Evolutionary conservation across 2,329 filamentous ascomycete species (phyloP).

Genomic region (Pseudocercospora vitis): DNA sequence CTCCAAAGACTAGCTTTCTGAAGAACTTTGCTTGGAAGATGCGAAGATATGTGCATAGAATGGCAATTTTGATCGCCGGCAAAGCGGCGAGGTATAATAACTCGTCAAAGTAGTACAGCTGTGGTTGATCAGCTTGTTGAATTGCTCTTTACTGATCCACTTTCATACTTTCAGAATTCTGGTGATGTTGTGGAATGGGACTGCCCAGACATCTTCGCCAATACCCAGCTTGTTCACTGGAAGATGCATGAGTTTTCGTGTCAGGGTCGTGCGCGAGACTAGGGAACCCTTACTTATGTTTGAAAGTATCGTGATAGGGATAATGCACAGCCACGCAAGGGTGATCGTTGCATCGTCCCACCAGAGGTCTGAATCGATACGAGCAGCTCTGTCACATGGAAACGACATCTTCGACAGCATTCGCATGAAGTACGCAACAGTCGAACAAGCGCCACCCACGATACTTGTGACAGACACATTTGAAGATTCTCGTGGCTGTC

Average conservation of each 20-base stretch:
- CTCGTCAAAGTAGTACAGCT: slow-evolving; percentile 23
- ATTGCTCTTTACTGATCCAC: not conserved
- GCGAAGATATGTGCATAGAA: slow-evolving; percentile 24
- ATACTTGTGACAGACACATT: slow-evolving; percentile 16
- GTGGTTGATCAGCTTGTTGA: not conserved
- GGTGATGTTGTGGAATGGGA: slow-evolving; percentile 22
- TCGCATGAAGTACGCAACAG: slow-evolving; percentile 19
- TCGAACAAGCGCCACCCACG: slow-evolving; percentile 10
- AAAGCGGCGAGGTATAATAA: slow-evolving; percentile 18
- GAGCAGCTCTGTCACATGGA: slow-evolving; percentile 19
- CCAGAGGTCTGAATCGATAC: slow-evolving; percentile 20
- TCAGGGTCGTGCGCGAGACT: not conserved
- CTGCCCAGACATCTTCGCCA: slow-evolving; percentile 23
- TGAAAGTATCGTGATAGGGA: slow-evolving; percentile 18
- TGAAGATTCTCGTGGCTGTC: slow-evolving; percentile 12
- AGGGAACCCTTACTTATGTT: not conserved
- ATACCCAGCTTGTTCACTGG: slow-evolving; percentile 14
- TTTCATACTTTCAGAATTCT: slow-evolving; percentile 13
- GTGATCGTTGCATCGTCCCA: slow-evolving; percentile 26
- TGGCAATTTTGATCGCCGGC: slow-evolving; percentile 23
- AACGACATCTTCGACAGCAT: slow-evolving; percentile 22
- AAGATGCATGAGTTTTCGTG: not conserved
- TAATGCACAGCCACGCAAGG: slow-evolving; percentile 17
- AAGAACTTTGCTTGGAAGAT: slow-evolving; percentile 21
- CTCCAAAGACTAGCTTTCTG: slow-evolving; percentile 14